Evolutionary conservation across 140 eudicot species (phyloP).

Genomic region (Stevia rebaudiana): DNA sequence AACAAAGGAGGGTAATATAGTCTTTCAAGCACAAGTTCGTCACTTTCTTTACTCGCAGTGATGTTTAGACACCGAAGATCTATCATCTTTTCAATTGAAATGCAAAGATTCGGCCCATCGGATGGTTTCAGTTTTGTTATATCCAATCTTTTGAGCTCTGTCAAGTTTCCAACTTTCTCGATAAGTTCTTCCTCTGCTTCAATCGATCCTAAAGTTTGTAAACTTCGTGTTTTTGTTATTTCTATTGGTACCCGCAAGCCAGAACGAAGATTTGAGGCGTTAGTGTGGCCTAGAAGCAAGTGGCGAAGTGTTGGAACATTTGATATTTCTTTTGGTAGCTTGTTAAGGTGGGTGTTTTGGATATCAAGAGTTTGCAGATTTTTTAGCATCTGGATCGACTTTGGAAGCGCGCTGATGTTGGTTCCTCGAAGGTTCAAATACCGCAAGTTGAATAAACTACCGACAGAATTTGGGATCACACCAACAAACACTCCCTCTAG

Average conservation of each 20-base stretch:
- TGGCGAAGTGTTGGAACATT: slow-evolving; percentile 40
- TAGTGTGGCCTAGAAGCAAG: slow-evolving; percentile 31
- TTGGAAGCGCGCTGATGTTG: slow-evolving; percentile 39
- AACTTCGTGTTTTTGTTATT: slow-evolving; percentile 30
- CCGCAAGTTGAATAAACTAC: slow-evolving; percentile 42
- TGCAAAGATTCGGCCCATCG: slow-evolving; percentile 39
- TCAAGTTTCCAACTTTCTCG: slow-evolving; percentile 35
- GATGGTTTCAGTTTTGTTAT: slow-evolving; percentile 30
- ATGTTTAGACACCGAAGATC: slow-evolving; percentile 39
- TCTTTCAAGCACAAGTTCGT: slow-evolving; percentile 39
- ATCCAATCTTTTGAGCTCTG: slow-evolving; percentile 50
- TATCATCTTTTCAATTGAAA: slow-evolving; percentile 38
- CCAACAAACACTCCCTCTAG: slow-evolving; percentile 36
- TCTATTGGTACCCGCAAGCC: slow-evolving; percentile 37
- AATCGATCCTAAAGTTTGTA: slow-evolving; percentile 41
- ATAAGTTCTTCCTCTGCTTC: slow-evolving; percentile 46
- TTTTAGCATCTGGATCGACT: slow-evolving; percentile 38
- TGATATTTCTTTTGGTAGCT: slow-evolving; percentile 37
- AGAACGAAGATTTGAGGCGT: neutral
- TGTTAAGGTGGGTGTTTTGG: slow-evolving; percentile 35
- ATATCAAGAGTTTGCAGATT: slow-evolving; percentile 51
- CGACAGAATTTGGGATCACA: slow-evolving; percentile 31
- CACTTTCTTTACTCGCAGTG: slow-evolving; percentile 21
- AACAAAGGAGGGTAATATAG: slow-evolving; percentile 37
- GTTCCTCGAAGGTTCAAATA: slow-evolving; percentile 49